A percentile compares a stretch with the other conserved stretches of the same genome.
phyloP scores from a whole-genome alignment of 345 rosid genomes.

The Moricandia moricandioides region DNA sequence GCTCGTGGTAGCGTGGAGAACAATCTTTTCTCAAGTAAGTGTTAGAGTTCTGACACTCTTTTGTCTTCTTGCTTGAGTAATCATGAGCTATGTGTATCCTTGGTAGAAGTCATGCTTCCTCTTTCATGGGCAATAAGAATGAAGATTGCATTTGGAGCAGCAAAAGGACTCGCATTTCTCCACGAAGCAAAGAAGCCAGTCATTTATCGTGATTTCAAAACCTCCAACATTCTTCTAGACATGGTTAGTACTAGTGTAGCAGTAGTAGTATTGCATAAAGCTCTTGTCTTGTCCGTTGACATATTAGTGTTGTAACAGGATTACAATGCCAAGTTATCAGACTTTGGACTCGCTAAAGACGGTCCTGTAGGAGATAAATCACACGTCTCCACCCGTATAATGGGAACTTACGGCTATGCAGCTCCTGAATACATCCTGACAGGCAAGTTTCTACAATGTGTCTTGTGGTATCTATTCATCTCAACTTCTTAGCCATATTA shows the following conservation, averaged over 20 bases:
- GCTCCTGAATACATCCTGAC: conserved; percentile 99
- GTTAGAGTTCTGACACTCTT: background rate
- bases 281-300: conserved; percentile 3
- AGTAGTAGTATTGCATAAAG: background rate
- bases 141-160: conserved; percentile 95
- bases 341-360: conserved; percentile 95
- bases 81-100: conserved; percentile 8
- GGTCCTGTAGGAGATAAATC: conserved; percentile 98
- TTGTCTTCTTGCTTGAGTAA: background rate
- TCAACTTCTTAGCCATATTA: background rate
- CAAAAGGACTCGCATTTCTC: conserved; percentile 94
- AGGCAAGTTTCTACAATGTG: conserved; percentile 40
- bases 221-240: conserved; percentile 88
- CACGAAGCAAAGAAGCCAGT: conserved; percentile 96
- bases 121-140: conserved; percentile 84
- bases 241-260: conserved; percentile 45
- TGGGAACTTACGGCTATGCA: conserved; percentile 99
- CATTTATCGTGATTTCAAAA: conserved; percentile 94
- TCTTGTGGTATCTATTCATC: background rate
- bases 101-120: conserved; percentile 84
- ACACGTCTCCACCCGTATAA: conserved; percentile 95
- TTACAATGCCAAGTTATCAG: conserved; percentile 88
- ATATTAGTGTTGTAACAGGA: conserved; percentile 51
- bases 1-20: conserved; percentile 91
- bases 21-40: conserved; percentile 83